Evolutionary conservation across 768 basidiomycete genomes (phyloP), one percentile per base, ranked within the genome.

Genomic region (Chalciporus piperatus): DNA sequence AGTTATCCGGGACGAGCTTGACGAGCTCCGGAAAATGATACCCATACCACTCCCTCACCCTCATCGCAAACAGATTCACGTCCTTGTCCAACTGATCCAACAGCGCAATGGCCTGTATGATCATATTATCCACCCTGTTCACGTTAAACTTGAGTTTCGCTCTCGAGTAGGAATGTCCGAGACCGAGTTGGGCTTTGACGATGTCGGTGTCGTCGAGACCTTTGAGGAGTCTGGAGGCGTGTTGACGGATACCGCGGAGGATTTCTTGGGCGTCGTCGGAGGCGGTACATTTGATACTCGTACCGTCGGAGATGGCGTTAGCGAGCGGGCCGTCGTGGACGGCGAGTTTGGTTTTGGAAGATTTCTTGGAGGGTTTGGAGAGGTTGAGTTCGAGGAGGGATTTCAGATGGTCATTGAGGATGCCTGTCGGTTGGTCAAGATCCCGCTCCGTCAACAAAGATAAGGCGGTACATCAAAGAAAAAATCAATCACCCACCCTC

Each of bases 51-150:
- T 98, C 96, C 62, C 96, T 81, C 45, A 97, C 85, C 30, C 96
- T 90, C 96, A 98, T 98, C 17, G 94, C 89, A 70, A 98, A 98
- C 27, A 95, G 84, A 76, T 98, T 98, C 71, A 98, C 93, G 70
- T 98, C 96, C 78, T 98, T 98, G 81, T 98, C 96, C 64, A 98
- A 87, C 65, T 98, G 95, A 74, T 98, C 96, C 62, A 97, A 89
- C 51, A 98, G 85, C 5, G 95, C 91, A 67, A 98, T 98, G 53
- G 96, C 96, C 73, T 98, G 96, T 61, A 98, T 98, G 73, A 98
- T 98, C 96, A 98, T 98, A 79, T 98, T 97, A 74, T 97, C 94
- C 50, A 91, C 83, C 47, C 92, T 81, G 77, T 95, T 95, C 48
- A 94, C 92, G 72, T 94, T 95, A 81, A 93, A 98, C 74, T 98